Percentiles rank a stretch among this genome's conserved stretches.
Evolutionary conservation across 139 green algal species (phyloP).

Genomic region (Chlamydomonas sphaeroides): DNA sequence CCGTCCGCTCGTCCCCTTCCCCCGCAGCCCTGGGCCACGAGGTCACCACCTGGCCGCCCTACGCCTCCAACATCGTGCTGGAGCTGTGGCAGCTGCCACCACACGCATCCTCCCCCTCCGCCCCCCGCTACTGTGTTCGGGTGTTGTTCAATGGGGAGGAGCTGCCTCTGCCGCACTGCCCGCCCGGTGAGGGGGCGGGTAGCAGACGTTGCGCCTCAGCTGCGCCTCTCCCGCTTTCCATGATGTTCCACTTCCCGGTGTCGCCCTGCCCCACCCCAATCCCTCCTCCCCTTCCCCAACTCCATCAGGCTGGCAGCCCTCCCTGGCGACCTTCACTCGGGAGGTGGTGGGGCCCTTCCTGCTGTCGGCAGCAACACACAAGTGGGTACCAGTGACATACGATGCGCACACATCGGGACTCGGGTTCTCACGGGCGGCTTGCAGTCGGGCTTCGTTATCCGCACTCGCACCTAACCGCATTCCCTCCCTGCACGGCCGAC

Average conservation of each 20-base stretch:
- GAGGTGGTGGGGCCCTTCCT: conserved; percentile 68
- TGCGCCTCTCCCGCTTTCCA: no score
- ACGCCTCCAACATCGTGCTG: conserved; percentile 71
- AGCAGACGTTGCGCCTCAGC: no score
- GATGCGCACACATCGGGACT: no score
- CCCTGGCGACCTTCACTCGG: conserved; percentile 58
- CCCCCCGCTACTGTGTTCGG: conserved; percentile 35
- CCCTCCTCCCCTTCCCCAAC: neutral
- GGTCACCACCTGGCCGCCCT: conserved; percentile 70
- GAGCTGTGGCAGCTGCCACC: conserved; percentile 75
- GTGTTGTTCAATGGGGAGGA: conserved; percentile 74
- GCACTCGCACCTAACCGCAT: no score
- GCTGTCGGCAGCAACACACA: conserved; percentile 44
- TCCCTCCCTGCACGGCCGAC: no score
- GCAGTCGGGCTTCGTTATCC: no score
- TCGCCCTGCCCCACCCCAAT: neutral
- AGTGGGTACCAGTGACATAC: no score
- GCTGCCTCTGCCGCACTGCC: conserved; percentile 62
- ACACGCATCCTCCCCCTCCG: neutral
- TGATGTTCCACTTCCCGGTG: no score
- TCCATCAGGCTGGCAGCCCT: conserved; percentile 48
- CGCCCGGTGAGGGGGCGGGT: conserved; percentile 36
- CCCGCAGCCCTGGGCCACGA: conserved; percentile 66
- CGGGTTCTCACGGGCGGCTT: no score
- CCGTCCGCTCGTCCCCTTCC: no score